Evolutionary conservation across 805 yeast genomes (phyloP), one percentile per base, ranked within the genome.

Genomic region (Nakazawaea molendinolei): DNA sequence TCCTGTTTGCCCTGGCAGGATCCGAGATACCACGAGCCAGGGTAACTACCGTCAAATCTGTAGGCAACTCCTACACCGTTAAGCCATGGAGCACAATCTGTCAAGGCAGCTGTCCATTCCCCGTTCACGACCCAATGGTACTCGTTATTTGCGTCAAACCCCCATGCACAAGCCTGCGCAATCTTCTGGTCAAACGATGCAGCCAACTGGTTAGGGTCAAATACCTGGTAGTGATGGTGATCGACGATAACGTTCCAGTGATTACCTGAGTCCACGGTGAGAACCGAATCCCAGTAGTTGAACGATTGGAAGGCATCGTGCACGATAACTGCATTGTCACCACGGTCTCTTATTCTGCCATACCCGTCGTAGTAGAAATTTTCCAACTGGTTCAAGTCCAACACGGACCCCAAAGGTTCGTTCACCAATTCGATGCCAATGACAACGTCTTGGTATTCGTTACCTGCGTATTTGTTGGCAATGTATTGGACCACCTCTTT

Each of bases 181-280:
- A 90, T 50, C 50, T 84, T 94, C 27, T 74, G 72, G 41, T 77
- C 83, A 36, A 84, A 65, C 36, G 60, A 36, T 45, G 74, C 62
- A 29, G 60, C 47, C 38, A 86, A 64, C 60, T 81, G 79, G 21
- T 63, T 73, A n/a, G 67, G 54, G 29, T 75, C 65, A 58, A 89
- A 89, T n/a, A 84, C 92, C 63, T 86, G 94, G 65, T 89, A 89
- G 54, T 82, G 81, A 60, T 89, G 96, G 61, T 86, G 95, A 56
- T 89, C 97, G 23, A 87, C 58, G 14, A 84, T 76, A 35, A 85
- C 80, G 49, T 79, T 76, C 74, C 79, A 76, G 53, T 62, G 69
- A 26, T 27, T 23, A 36, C 60, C 55, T 44, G 56, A 41, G 13
- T 46, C 47, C 7, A 49, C 45, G 9, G 53, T 48, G 19, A 74